Base-by-base conservation (phyloP, 257 asterid genomes). In the Scutellaria galericulata region DNA sequence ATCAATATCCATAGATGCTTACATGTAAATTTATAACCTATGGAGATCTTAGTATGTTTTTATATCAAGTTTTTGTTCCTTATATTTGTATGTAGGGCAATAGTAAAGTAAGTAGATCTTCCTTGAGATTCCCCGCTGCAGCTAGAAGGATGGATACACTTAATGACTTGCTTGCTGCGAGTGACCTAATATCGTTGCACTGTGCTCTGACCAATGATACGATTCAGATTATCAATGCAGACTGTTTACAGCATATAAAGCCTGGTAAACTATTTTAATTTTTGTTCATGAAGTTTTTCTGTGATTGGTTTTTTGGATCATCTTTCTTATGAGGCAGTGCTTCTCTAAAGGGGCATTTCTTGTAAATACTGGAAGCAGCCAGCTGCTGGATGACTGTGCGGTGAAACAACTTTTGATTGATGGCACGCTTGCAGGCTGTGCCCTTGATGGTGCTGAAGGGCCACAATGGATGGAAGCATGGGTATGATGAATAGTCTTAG, bases 401-500 rank as follows among this genome's bases (percentile, higher is more conserved):
- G 96, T 95, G 82, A 95, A 95, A 79, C 99, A 95, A 83, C 97
- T 95, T 71, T 70, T 95, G 84, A 95, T 95, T 52, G 99, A 95
- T 72, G 99, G 97, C 70, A 87, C 91, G 15, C 87, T 95, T 56
- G 98, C 98, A 41, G 99, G 98, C 54, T 92, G 98, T 80, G 99
- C 99, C 71, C 84, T 95, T 71, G 99, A 95, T 83, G 99, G 99
- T 72, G 98, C 98, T 77, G 99, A 95, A 85, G 99, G 99, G 79
- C 99, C 99, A 57, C 99, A 95, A 78, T 95, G 99, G 99, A 95
- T 95, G 99, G 99, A 95, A 87, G 99, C 99, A 80, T 95, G 99
- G 99, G 99, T 95, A 95, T 88, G 97, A 83, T 89, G 87, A 75
- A 72, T 87, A 86, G 83, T 78, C 63, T 84, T 87, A 77, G 96